Evolutionary conservation across 805 yeast species (phyloP).

Genomic region (Soucietia sequanensis): DNA sequence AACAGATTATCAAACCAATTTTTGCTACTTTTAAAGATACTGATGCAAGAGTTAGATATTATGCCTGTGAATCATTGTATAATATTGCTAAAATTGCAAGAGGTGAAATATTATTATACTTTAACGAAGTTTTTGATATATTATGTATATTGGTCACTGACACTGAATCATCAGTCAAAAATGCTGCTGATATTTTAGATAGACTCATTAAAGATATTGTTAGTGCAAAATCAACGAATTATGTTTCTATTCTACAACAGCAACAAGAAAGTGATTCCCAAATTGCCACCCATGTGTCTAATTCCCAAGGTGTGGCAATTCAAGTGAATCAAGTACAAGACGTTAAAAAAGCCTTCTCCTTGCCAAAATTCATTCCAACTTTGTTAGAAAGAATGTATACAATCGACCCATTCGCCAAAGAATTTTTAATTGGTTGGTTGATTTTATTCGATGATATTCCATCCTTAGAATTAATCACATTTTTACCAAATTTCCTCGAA

Average conservation of each 20-base stretch:
- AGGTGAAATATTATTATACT: slow-evolving; percentile 87
- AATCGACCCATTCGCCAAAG: slow-evolving; percentile 87
- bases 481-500: slow-evolving; percentile 84
- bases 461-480: slow-evolving; percentile 81
- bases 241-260: slow-evolving; percentile 68
- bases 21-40: slow-evolving; percentile 95
- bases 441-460: slow-evolving; percentile 91
- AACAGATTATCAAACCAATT: slow-evolving; percentile 87
- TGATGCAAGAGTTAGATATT: slow-evolving; percentile 94
- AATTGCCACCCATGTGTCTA: slow-evolving; percentile 44
- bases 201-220: slow-evolving; percentile 90
- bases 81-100: slow-evolving; percentile 96
- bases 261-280: slow-evolving; percentile 26
- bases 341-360: slow-evolving; percentile 69
- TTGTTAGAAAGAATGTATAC: slow-evolving; percentile 88
- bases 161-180: slow-evolving; percentile 85
- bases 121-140: slow-evolving; percentile 93
- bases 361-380: slow-evolving; percentile 88
- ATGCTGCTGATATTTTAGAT: slow-evolving; percentile 92
- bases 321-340: slow-evolving; percentile 61
- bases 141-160: slow-evolving; percentile 88
- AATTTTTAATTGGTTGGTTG: slow-evolving; percentile 91
- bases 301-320: slow-evolving; percentile 56
- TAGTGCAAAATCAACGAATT: slow-evolving; percentile 88
- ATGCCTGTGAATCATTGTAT: slow-evolving; percentile 93